Evolutionary conservation across 192 early-diverging fungal species (phyloP), one percentile per base, ranked within the genome.

Genomic region (Backusella morwellensis): DNA sequence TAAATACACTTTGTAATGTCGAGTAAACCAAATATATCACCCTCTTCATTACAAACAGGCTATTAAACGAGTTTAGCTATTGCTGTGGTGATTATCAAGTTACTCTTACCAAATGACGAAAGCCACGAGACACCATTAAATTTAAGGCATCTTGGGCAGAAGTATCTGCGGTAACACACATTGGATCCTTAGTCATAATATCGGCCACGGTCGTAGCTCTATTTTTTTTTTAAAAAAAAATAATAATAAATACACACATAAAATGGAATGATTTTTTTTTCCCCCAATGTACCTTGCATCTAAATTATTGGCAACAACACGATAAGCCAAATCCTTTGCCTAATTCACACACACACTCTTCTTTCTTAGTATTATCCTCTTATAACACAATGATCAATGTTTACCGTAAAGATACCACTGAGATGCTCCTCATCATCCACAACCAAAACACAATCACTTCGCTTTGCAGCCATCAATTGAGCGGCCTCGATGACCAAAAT

Each of bases 381-480:
- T 32, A 32, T 2, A 32, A 32, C 32, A 32, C 32, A 32, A 32
- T 32, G 32, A 32, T 3, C 32, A 32, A 32, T 32, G 32, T 3
- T 68, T 68, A 80, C 79, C 1, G 98, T 99, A 78, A 99, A 94
- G 69, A 99, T 99, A 36, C 97, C 98, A 4, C 90, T 88, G 70
- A 99, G 87, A 75, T 95, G 94, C 74, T 97, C 96, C 32, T 97
- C 92, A 56, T 93, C 91, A 79, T 97, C 94, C 34, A 98, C 94
- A 34, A 98, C 93, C 15, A 99, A 87, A 44, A 99, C 95, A 79
- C 95, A 95, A 81, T 99, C 98, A 12, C 92, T 91, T 26, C 97
- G 89, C 86, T 98, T 98, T 17, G 98, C 98, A 7, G 98, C 97
- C 98, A 99, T 99, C 78, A 95, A 86, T 85, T 95, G 95, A 40